A percentile compares a stretch with the other conserved stretches of the same genome.
These are phyloP conservation scores for Saccharomycopsis sp. DNA, from an alignment of 805 yeast genomes.

Conservation along the genomic window DNA sequence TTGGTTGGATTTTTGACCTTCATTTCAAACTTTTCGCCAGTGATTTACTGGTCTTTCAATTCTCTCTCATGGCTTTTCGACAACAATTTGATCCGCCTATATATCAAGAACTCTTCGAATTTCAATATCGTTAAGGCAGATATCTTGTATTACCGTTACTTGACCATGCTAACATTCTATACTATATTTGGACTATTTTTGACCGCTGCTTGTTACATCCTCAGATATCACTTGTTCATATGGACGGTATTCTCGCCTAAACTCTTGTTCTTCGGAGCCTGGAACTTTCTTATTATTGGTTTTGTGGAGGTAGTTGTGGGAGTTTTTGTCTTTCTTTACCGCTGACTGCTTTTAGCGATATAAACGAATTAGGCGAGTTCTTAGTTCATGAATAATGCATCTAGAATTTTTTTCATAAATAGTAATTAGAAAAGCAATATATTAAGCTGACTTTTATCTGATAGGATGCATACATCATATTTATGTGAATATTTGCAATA, in stretches of 20 bases:
- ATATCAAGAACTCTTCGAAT: slow-evolving; percentile 19
- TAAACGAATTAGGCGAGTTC: too few relatives aligned
- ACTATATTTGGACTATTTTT: slow-evolving; percentile 52
- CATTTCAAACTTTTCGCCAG: slow-evolving; percentile 77
- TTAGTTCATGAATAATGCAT: too few relatives aligned
- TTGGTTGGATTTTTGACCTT: slow-evolving; percentile 75
- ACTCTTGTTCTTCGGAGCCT: slow-evolving; percentile 67
- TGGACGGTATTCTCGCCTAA: slow-evolving; percentile 99
- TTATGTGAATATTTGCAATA: background rate
- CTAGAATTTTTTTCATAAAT: too few relatives aligned
- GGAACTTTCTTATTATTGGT: slow-evolving; percentile 35
- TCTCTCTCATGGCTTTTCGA: slow-evolving; percentile 32
- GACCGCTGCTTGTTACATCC: slow-evolving; percentile 59
- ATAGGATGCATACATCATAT: background rate
- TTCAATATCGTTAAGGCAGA: slow-evolving; percentile 28
- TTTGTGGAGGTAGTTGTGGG: background rate
- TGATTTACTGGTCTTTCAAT: slow-evolving; percentile 66
- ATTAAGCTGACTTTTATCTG: too few relatives aligned
- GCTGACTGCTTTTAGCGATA: too few relatives aligned
- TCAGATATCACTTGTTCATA: slow-evolving; percentile 82
- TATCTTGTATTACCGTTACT: slow-evolving; percentile 31
- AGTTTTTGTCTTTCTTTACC: background rate
- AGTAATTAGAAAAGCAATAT: too few relatives aligned
- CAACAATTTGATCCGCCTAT: slow-evolving; percentile 19
- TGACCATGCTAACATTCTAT: slow-evolving; percentile 47